Evolutionary conservation across 2,329 filamentous ascomycete genomes (phyloP), one percentile per base, ranked within the genome.

Genomic region (Furcasterigmium sp.): DNA sequence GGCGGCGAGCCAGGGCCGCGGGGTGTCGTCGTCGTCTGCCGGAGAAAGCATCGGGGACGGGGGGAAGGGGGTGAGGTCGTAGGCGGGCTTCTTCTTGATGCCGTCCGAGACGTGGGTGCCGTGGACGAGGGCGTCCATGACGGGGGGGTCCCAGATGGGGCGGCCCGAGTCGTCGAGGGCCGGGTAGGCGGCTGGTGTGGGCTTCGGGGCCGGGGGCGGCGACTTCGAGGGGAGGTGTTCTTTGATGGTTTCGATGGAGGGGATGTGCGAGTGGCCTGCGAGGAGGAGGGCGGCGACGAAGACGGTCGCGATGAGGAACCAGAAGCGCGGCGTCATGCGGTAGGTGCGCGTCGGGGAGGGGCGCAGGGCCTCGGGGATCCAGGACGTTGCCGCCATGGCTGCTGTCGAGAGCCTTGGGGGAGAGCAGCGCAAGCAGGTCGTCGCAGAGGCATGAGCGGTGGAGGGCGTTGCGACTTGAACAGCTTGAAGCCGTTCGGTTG

Each of bases 1-100:
- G 11, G 56, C 55, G 8, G 53, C 51, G 13, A 60, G 51, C 58
- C 58, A 61, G 2, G 58, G 55, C 14, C 29, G 26, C 5, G 37
- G 25, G 13, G 30, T 15, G 17, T 40, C 1, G 34, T 51, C 39
- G n/a, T n/a, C n/a, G n/a, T n/a, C n/a, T n/a, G n/a, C n/a, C n/a
- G n/a, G n/a, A n/a, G n/a, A n/a, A n/a, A n/a, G n/a, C 36, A 51
- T 49, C 4, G 56, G 56, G 8, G 56, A 57, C 8, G 52, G 36
- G 5, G 54, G 55, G 36, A 59, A 59, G 4, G 53, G 51, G 1
- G 42, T 14, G 5, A 59, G 47, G 3, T 46, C 37, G 29, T 56
- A 53, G 10, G 18, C 19, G 30, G 39, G 5, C 11, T 43, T 15
- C 40, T 41, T 15, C 41, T 45, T 18, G 45, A 37, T n/a, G 34